Base-by-base conservation (phyloP, 345 rosid species). In the Pistacia atlantica region DNA sequence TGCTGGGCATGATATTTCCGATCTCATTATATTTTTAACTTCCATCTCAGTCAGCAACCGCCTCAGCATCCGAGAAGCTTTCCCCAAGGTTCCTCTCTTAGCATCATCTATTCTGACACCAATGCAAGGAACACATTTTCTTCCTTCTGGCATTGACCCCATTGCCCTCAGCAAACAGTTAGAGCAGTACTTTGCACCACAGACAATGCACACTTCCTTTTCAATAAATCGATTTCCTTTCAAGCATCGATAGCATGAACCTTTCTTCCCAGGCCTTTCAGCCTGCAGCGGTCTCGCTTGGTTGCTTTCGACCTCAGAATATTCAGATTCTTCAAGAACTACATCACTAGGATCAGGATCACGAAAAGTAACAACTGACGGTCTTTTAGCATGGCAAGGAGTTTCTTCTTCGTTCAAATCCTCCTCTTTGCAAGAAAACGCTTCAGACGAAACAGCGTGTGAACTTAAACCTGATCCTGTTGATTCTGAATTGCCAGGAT, bases 91-190 rank as follows among this genome's bases (percentile, higher is more conserved):
- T 72, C 37, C 70, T 81, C 98, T 79, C 75, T 71, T 90, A 1
- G 87, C 68, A 84, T 96, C 99, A 63, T 85, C 74, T n/a, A 96
- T 87, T 77, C 89, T 80, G 28, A 18, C 62, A 75, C 98, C 94
- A 71, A 89, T 93, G 83, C 99, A 93, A 73, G 77, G 42, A 56
- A 82, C 71, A 57, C 97, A 93, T 84, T 95, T 95, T 85, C 99
- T 88, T 71, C 98, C 99, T 81, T 95, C 98, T 16, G 96, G 97
- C 99, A 95, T 89, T 13, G 97, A 87, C 99, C 99, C 98, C 97
- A 95, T 95, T 69, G 91, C 82, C 82, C 93, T 87, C 62, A 91
- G 56, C 77, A 92, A 89, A 76, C 97, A 95, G 73, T 75, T 78
- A 14, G 0, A 38, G 73, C 99, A 95, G 75, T 84, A 95, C 77